These are phyloP conservation scores for Mycothermus thermophilus DNA, from an alignment of 495 filamentous ascomycete species.

Conservation along the genomic window DNA sequence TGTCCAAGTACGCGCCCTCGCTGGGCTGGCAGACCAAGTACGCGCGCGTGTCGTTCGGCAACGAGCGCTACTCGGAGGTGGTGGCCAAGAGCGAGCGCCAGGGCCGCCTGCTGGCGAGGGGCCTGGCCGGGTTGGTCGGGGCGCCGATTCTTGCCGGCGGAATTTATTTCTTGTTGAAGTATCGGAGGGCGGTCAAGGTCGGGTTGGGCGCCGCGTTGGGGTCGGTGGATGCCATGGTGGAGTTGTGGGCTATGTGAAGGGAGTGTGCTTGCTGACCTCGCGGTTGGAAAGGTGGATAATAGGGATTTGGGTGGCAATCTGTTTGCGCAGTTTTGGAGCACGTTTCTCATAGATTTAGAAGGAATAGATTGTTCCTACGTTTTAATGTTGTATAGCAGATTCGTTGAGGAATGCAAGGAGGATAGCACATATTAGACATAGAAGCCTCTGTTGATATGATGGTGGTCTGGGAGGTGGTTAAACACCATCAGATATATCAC, in stretches of 20 bases:
- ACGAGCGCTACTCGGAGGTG: constrained; percentile 80
- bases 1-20: constrained; percentile 59
- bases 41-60: constrained; percentile 80
- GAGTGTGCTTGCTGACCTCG: neutral
- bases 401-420: too few species aligned
- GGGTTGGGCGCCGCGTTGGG: constrained; percentile 7
- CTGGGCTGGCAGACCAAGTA: constrained; percentile 88
- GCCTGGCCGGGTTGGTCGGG: constrained; percentile 10
- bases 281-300: neutral
- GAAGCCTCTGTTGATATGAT: too few species aligned
- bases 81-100: constrained; percentile 53
- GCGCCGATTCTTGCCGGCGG: constrained; percentile 17
- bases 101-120: constrained; percentile 41
- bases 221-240: constrained; percentile 9
- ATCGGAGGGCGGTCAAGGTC: constrained; percentile 9
- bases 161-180: constrained; percentile 5
- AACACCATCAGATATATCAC: too few species aligned
- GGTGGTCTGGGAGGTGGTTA: too few species aligned
- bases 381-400: too few species aligned
- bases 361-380: too few species aligned
- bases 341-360: too few species aligned
- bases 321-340: neutral
- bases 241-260: constrained; percentile 11
- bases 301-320: neutral
- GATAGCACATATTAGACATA: too few species aligned